A percentile compares a stretch with the other conserved stretches of the same genome.
These are phyloP conservation scores for Monilinia aucupariae DNA, from an alignment of 2,329 filamentous ascomycete species.

Conservation along the genomic window DNA sequence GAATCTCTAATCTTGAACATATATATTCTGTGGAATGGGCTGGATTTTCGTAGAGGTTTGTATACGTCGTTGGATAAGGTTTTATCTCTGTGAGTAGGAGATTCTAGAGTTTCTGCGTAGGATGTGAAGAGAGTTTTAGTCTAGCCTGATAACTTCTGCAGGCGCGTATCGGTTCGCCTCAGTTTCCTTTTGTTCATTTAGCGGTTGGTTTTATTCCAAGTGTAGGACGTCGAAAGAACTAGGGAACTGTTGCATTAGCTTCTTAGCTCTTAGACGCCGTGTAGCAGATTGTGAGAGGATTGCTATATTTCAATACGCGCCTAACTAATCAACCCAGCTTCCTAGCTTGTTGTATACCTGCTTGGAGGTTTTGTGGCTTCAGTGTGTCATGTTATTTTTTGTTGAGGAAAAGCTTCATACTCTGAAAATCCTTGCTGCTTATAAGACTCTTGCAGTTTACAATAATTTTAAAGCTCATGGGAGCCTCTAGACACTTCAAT, in stretches of 20 bases:
- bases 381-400: not conserved
- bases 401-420: not conserved
- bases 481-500: not conserved
- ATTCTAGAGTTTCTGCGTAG: too few relatives aligned
- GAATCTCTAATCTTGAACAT: not conserved
- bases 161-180: not conserved
- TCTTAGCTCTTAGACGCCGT: not conserved
- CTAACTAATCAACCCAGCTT: not conserved
- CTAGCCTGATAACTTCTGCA: not conserved
- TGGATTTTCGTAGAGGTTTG: not conserved
- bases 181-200: not conserved
- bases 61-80: not conserved
- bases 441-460: not conserved
- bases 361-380: not conserved
- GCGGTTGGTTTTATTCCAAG: not conserved
- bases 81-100: not conserved
- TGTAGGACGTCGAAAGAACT: too few relatives aligned
- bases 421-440: not conserved
- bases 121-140: not conserved
- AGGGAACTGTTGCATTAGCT: not conserved
- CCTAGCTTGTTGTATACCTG: not conserved
- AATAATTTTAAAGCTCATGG: too few relatives aligned
- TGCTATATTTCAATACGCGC: not conserved
- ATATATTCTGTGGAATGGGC: not conserved
- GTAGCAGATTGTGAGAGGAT: not conserved